These are phyloP conservation scores for Blastobotrys ciferrii DNA, from an alignment of 1,139 yeast species.

Conservation along the genomic window DNA sequence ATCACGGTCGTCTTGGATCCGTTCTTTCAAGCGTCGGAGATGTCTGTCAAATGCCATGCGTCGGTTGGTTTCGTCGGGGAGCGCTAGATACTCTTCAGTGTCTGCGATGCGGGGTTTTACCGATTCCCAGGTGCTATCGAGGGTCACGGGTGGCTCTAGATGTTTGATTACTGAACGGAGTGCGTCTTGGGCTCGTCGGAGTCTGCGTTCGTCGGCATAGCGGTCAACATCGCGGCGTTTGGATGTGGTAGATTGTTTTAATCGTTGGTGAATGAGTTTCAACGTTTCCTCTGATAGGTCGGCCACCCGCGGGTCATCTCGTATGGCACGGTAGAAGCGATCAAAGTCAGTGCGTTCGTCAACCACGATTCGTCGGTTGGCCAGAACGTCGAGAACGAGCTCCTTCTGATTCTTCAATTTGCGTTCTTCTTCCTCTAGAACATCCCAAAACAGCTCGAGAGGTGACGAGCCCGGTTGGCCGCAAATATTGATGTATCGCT, in stretches of 20 bases:
- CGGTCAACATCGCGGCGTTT: conserved; percentile 33
- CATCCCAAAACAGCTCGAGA: conserved; percentile 74
- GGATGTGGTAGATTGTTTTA: conserved; percentile 7
- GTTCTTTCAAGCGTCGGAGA: conserved; percentile 31
- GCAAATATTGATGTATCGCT: conserved; percentile 57
- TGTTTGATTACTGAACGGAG: conserved; percentile 39
- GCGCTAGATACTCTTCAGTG: conserved; percentile 38
- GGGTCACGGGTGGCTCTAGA: conserved; percentile 34
- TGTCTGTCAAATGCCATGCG: conserved; percentile 37
- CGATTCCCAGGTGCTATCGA: conserved; percentile 41
- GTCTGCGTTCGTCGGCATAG: conserved; percentile 36
- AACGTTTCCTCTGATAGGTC: conserved; percentile 13
- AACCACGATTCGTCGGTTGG: conserved; percentile 35
- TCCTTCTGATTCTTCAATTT: conserved; percentile 59
- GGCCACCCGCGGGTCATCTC: conserved; percentile 17
- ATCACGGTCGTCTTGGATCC: conserved; percentile 24
- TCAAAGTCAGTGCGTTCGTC: conserved; percentile 26
- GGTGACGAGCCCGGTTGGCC: conserved; percentile 84
- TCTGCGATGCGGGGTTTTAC: conserved; percentile 35
- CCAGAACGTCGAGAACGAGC: conserved; percentile 51
- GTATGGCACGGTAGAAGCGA: conserved; percentile 29
- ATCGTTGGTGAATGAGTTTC: conserved; percentile 10
- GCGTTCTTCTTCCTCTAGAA: conserved; percentile 61
- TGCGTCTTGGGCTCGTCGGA: conserved; percentile 40
- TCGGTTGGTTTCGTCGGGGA: conserved; percentile 38